Base-by-base conservation (phyloP, 2,329 filamentous ascomycete genomes). In the Botrytis elliptica region DNA sequence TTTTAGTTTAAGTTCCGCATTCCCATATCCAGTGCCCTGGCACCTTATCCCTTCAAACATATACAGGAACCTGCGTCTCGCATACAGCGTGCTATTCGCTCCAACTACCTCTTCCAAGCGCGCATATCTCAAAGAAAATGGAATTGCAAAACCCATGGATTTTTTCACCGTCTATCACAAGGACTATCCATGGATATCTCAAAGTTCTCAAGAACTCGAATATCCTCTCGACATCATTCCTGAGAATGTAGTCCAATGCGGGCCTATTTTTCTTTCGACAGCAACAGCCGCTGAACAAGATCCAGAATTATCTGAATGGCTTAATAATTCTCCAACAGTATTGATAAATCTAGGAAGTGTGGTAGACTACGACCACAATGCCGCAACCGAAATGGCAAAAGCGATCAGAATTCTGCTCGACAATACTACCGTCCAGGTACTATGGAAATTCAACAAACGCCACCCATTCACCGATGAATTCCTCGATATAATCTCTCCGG, bases 281-380 rank as follows among this genome's bases (percentile, higher is more conserved):
- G 74, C 77, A 0, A 73, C 82, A 0, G 79, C 85, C 0, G 49
- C 76, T 9, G 79, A 83, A 16, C 80, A 83, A 14, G 84, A 86
- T 46, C 79, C 82, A 0, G 81, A 82, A 33, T 77, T 87, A 38
- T 78, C 79, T 0, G 70, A 57, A 1, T 87, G 86, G 86, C 79
- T 87, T 10, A 75, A 76, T 0, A 76, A 78, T 1, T 80, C 79
- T 0, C 83, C 83, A 2, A 86, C 84, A 0, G 77, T 87, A 0
- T 81, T 85, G 36, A 80, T 88, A 52, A 86, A 85, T 72, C 77
- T 87, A 1, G 86, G 86, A 0, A 84, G 84, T 0, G 18, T 36
- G 8, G 18, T 71, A 33, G 57, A 49, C 7, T 72, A 70, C 57
- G 68, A 73, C 55, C 42, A 70, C 9, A 29, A 42, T 22, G 79